Base-by-base conservation (phyloP, 768 basidiomycete species). In the Pleurotus platypus region DNA sequence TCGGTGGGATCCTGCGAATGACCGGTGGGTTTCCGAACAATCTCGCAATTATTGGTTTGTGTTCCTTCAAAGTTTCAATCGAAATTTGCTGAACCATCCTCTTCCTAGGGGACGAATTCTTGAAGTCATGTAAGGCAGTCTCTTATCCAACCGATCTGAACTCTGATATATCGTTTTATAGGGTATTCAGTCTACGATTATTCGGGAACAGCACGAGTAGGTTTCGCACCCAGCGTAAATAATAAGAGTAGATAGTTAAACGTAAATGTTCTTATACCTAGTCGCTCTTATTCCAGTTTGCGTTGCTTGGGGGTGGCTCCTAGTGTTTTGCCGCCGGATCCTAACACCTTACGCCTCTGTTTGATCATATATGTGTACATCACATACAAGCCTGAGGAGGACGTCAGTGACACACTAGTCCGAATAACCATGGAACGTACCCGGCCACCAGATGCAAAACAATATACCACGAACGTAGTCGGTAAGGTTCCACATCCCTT, bases 361-460 rank as follows among this genome's bases (percentile, higher is more conserved):
- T 59, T 61, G 26, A 82, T 78, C 81, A 83, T 83, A 63, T 83
- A 71, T 2, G 75, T 79, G 63, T 79, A 81, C 74, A 83, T 70
- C 37, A 78, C 66, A 59, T 81, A 82, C 47, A 83, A 62, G 12
- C 77, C 81, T 83, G 56, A 26, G 46, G 49, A 46, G 13, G 16
- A 6, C n/a, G 13, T 2, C 2, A 35, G 30, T 8, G 8, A 35
- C 30, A 3, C 30, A 35, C 30, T 35, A 3, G 30, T 24, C 20
- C 46, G n/a, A 20, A 20, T 20, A 20, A 20, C 20, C 20, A 20
- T 20, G 20, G 30, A 46, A 70, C 68, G 42, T 60, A 96, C 95
- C 84, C 46, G 93, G 93, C 83, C 92, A 93, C 95, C 96, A 98
- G 37, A 86, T 76, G 11, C 81, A 57, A 71, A 95, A 92, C 62